A percentile compares a stretch with the other conserved stretches of the same genome.
Conservation (phyloP, 2,329 filamentous ascomycete species). For the Rutstroemia sp. region DNA sequence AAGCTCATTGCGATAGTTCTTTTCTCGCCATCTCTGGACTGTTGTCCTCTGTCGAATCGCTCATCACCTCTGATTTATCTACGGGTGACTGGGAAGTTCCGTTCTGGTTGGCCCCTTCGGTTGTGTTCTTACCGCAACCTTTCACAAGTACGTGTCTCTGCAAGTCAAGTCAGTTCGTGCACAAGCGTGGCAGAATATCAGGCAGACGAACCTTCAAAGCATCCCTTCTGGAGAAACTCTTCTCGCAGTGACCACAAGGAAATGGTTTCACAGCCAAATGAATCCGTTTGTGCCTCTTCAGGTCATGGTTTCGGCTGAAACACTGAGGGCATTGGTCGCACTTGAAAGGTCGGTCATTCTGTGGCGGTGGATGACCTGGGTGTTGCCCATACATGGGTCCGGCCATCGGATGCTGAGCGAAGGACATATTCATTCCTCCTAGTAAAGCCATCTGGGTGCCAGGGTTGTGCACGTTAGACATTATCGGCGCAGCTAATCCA, state of each 20-base stretch:
- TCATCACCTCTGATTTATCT: slow-evolving; percentile 26
- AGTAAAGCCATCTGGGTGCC: slow-evolving; percentile 66
- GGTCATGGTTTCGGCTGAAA: slow-evolving; percentile 92
- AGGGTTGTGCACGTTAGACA: slow-evolving; percentile 73
- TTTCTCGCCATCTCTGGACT: slow-evolving; percentile 25
- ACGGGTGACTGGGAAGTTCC: slow-evolving; percentile 24
- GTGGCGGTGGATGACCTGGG: slow-evolving; percentile 42
- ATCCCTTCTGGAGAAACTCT: slow-evolving; percentile 95
- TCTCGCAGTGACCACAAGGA: slow-evolving; percentile 84
- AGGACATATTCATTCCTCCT: slow-evolving; percentile 39
- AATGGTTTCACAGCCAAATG: slow-evolving; percentile 95
- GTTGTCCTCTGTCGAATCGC: slow-evolving; percentile 24
- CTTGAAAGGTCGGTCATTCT: slow-evolving; percentile 83
- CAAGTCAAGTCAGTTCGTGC: slow-evolving; percentile 24
- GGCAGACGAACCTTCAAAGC: slow-evolving; percentile 74
- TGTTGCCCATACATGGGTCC: slow-evolving; percentile 53
- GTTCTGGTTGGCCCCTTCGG: slow-evolving; percentile 16
- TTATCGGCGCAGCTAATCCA: slow-evolving; percentile 58
- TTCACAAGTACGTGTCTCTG: slow-evolving; percentile 63
- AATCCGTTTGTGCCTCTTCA: slow-evolving; percentile 93
- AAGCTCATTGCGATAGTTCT: slow-evolving; percentile 13
- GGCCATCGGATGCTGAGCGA: slow-evolving; percentile 42
- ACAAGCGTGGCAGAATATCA: slow-evolving; percentile 10
- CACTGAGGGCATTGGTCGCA: slow-evolving; percentile 89
- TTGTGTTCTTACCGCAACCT: slow-evolving; percentile 48